Evolutionary conservation across 345 rosid genomes (phyloP).

Genomic region (Dimocarpus longan): DNA sequence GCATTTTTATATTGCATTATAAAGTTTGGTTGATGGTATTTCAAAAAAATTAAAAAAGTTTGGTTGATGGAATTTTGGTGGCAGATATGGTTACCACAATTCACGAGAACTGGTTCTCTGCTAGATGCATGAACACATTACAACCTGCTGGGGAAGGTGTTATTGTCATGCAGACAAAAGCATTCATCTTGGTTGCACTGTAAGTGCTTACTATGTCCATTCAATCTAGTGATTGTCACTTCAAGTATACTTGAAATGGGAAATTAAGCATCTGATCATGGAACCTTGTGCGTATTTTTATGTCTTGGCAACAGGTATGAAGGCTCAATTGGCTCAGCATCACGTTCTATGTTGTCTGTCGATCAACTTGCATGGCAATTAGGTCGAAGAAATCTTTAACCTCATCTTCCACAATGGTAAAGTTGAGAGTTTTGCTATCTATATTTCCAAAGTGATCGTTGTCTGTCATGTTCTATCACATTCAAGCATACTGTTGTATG

Average conservation of each 20-base stretch:
- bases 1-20: neutral
- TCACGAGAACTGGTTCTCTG: conserved; percentile 79
- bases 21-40: conserved; percentile 1
- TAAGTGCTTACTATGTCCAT: conserved; percentile 35
- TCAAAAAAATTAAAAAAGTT: neutral
- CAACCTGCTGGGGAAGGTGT: conserved; percentile 84
- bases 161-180: conserved; percentile 69
- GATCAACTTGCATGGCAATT: conserved; percentile 66
- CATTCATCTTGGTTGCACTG: conserved; percentile 69
- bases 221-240: neutral
- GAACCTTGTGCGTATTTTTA: neutral
- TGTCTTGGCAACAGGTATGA: conserved; percentile 53
- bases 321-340: conserved; percentile 76
- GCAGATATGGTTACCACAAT: conserved; percentile 77
- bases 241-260: neutral
- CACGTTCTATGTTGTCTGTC: conserved; percentile 65
- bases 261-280: neutral
- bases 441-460: neutral
- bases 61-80: conserved; percentile 11
- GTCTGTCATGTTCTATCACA: neutral
- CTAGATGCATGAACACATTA: conserved; percentile 69
- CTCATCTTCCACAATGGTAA: conserved; percentile 6
- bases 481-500: neutral
- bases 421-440: neutral
- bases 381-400: conserved; percentile 40